A percentile compares a stretch with the other conserved stretches of the same genome.
Conservation (phyloP, 2,329 filamentous ascomycete species). For the Aspergillus sp. region DNA sequence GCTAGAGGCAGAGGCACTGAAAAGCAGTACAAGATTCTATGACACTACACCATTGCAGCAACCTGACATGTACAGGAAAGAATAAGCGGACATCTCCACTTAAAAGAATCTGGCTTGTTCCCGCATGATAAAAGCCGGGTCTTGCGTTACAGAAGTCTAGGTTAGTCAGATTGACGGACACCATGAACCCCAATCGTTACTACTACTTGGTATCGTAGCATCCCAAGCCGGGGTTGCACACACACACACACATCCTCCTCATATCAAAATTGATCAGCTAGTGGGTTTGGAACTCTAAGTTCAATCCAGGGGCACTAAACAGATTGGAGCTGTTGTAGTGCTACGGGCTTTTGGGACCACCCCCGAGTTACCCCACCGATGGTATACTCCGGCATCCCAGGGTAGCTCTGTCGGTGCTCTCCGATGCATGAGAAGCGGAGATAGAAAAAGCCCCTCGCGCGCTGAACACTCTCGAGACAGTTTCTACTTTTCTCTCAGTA, state of each 20-base stretch:
- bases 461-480: background rate
- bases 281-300: background rate
- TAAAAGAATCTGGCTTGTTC: background rate
- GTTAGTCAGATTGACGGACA: background rate
- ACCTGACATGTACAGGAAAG: no score
- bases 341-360: background rate
- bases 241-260: background rate
- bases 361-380: constrained; percentile 18
- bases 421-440: constrained; percentile 33
- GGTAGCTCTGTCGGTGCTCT: constrained; percentile 35
- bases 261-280: background rate
- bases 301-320: background rate
- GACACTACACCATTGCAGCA: no score
- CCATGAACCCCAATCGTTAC: background rate
- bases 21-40: background rate
- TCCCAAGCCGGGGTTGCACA: background rate
- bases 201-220: background rate
- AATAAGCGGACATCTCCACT: background rate
- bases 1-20: background rate
- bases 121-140: background rate
- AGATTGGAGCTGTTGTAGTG: background rate
- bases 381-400: constrained; percentile 25
- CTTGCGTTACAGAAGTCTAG: background rate
- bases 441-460: constrained; percentile 19
- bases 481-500: constrained; percentile 4